Evolutionary conservation across 129 eudicot species (phyloP), one percentile per base, ranked within the genome.

Genomic region (Escallonia herrerae): DNA sequence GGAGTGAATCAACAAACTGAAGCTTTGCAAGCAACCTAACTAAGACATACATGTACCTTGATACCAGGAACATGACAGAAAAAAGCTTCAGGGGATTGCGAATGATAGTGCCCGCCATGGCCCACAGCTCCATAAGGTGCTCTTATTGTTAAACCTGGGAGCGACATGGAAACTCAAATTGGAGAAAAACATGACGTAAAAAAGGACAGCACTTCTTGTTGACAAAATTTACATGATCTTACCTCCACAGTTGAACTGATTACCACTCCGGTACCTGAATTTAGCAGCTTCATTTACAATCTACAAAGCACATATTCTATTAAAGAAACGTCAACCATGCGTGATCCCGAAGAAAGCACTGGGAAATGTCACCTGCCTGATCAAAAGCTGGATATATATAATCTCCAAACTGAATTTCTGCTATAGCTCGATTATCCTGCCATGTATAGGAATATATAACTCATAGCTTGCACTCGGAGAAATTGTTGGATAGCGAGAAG

Each of bases 81-180:
- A 73, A 93, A 93, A 43, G 99, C 91, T 80, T 93, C 99, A 15
- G 99, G 99, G 45, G 99, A 93, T 63, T 93, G 99, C 56, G 99
- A 93, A 67, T 93, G 99, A 77, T 93, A 93, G 73, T 81, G 96
- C 2, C 90, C 96, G 3, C 99, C 99, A 58, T 93, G 99, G 40
- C 95, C 99, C 55, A 93, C 99, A 57, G 99, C 99, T 59, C 99
- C 99, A 80, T 93, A 93, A 57, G 99, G 96, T 59, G 99, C 89
- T 76, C 99, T 81, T 68, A 93, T 82, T 43, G 99, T 89, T 70
- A 89, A 82, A 70, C 99, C 96, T 93, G 69, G 8, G 22, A 73
- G 43, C 48, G 74, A 76, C 57, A 73, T 39, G 10, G 60, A 70
- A 46, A 43, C 77, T 73, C 57, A 73, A 72, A 6, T 64, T 37